Evolutionary conservation across 495 filamentous ascomycete species (phyloP).

Genomic region (Trichoderma erinaceum): DNA sequence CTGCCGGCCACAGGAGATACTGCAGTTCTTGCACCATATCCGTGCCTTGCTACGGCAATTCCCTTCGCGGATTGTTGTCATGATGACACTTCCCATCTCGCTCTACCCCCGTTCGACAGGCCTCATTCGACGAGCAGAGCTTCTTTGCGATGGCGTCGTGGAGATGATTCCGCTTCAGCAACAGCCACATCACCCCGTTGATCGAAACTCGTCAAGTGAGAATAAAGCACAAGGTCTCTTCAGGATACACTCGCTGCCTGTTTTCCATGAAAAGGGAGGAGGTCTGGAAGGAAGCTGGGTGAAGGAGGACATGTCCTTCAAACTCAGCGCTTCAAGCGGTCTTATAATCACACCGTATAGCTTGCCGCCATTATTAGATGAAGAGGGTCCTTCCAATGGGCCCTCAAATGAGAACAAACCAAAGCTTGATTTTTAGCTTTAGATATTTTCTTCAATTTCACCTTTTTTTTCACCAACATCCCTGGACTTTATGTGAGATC

Average conservation of each 20-base stretch:
- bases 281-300: constrained; percentile 59
- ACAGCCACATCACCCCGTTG: constrained; percentile 42
- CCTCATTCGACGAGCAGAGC: constrained; percentile 80
- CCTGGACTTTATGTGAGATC: not conserved
- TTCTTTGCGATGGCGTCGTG: constrained; percentile 77
- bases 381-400: constrained; percentile 37
- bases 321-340: constrained; percentile 67
- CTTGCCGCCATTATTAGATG: constrained; percentile 81
- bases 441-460: not conserved
- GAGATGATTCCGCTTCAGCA: constrained; percentile 76
- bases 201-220: constrained; percentile 36
- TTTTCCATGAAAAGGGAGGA: constrained; percentile 82
- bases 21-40: constrained; percentile 79
- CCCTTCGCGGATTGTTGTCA: constrained; percentile 57
- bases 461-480: not conserved
- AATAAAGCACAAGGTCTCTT: constrained; percentile 83
- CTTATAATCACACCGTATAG: constrained; percentile 85
- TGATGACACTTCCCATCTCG: constrained; percentile 73
- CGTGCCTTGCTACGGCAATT: constrained; percentile 66
- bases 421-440: constrained; percentile 28
- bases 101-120: constrained; percentile 75
- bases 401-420: constrained; percentile 28
- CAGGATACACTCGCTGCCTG: constrained; percentile 72
- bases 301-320: constrained; percentile 85
- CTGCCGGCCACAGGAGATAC: constrained; percentile 59